These are phyloP conservation scores for Pelagophyceae sp. DNA, from an alignment of 352 stramenopile genomes.

Conservation along the genomic window DNA sequence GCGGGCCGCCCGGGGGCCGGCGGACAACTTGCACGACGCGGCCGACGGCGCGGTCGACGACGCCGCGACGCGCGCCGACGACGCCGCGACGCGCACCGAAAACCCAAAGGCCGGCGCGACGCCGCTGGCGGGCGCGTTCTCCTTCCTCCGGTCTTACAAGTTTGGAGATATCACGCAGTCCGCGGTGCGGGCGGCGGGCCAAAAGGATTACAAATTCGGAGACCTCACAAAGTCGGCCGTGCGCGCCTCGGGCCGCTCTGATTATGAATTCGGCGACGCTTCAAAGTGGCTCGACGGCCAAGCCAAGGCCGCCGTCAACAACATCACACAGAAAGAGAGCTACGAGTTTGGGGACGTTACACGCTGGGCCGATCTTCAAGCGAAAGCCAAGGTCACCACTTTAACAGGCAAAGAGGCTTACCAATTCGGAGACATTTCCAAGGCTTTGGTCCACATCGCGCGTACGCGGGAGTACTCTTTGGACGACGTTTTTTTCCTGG, in stretches of 20 bases:
- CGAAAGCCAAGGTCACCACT: conserved; percentile 36
- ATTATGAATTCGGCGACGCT: conserved; percentile 52
- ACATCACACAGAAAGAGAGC: conserved; percentile 39
- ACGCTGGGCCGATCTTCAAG: conserved; percentile 26
- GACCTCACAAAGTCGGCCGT: background rate
- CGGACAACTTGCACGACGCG: too few relatives aligned
- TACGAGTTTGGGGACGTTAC: conserved; percentile 45
- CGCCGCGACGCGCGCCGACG: too few relatives aligned
- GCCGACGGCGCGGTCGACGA: too few relatives aligned
- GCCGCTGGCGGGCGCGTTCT: too few relatives aligned
- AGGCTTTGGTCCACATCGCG: conserved; percentile 25
- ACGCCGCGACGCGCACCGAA: too few relatives aligned
- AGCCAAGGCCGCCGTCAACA: conserved; percentile 36
- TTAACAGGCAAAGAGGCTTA: conserved; percentile 45
- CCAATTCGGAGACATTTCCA: conserved; percentile 49
- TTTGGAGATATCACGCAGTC: too few relatives aligned
- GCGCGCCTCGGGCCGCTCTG: too few relatives aligned
- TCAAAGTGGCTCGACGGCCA: conserved; percentile 41
- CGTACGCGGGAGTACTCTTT: background rate
- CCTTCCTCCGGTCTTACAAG: too few relatives aligned
- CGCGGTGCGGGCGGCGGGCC: too few relatives aligned
- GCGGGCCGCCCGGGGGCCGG: too few relatives aligned
- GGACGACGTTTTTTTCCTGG: background rate
- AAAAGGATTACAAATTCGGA: background rate
- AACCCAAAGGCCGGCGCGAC: too few relatives aligned